Evolutionary conservation across 164 flowering plant genomes (phyloP).

Genomic region (Platanus orientalis): DNA sequence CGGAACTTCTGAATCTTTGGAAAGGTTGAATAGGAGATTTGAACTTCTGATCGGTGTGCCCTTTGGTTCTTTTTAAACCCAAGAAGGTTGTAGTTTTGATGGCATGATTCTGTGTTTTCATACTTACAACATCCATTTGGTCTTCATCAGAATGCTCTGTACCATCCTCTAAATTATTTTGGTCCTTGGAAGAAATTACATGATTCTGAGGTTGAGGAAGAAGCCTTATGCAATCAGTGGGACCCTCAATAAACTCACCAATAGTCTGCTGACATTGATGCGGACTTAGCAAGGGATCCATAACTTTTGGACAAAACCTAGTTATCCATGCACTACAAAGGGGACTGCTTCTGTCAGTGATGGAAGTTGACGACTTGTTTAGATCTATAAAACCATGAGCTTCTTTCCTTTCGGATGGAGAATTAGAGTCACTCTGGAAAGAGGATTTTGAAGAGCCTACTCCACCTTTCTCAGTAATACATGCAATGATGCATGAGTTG

Average conservation of each 20-base stretch:
- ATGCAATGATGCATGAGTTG: conserved; percentile 16
- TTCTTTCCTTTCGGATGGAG: conserved; percentile 28
- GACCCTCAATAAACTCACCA: conserved; percentile 11
- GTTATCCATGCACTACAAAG: conserved; percentile 63
- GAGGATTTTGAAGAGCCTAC: conserved; percentile 25
- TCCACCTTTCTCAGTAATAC: conserved; percentile 15
- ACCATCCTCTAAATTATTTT: conserved; percentile 15
- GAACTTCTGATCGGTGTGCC: conserved; percentile 22
- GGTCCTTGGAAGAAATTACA: conserved; percentile 15
- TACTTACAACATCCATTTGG: conserved; percentile 8
- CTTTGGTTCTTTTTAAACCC: conserved; percentile 19
- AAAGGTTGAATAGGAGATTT: conserved; percentile 24
- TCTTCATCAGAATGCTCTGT: conserved; percentile 19
- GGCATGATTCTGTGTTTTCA: conserved; percentile 17
- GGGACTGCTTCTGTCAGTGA: conserved; percentile 18
- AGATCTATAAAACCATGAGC: conserved; percentile 4
- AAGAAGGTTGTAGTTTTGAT: conserved; percentile 17
- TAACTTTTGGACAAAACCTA: conserved; percentile 42
- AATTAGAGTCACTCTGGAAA: conserved; percentile 21
- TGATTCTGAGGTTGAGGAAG: conserved; percentile 19
- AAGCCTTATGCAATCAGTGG: conserved; percentile 12
- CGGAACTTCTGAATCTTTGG: conserved; percentile 35
- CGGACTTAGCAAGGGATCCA: conserved; percentile 19
- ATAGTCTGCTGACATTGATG: conserved; percentile 13
- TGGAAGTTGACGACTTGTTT: conserved; percentile 13